phyloP scores from a whole-genome alignment of 208 protist species.

The Angomonas deanei region DNA sequence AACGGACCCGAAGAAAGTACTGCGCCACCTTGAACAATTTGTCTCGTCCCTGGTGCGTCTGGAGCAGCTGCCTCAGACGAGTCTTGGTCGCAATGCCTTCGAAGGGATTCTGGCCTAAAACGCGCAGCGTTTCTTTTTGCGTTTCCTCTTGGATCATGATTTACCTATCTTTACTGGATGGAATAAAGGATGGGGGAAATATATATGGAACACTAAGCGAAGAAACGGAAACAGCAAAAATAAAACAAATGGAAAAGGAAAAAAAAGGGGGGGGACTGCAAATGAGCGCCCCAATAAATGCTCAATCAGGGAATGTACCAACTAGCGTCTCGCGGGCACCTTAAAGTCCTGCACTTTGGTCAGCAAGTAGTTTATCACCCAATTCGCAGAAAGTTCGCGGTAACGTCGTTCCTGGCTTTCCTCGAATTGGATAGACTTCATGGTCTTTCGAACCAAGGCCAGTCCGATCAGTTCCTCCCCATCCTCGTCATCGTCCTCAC shows the following conservation, averaged over 20 bases:
- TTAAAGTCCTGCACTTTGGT: slow-evolving; percentile 8
- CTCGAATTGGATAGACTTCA: slow-evolving; percentile 33
- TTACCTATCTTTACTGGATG: neutral
- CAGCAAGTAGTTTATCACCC: slow-evolving; percentile 30
- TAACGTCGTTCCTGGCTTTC: slow-evolving; percentile 35
- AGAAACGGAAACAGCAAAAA: neutral
- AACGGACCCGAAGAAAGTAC: slow-evolving; percentile 75
- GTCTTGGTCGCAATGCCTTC: slow-evolving; percentile 81
- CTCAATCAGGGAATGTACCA: too few relatives aligned
- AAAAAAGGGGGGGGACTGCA: too few relatives aligned
- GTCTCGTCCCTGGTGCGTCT: slow-evolving; percentile 87
- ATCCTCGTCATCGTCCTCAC: slow-evolving; percentile 7
- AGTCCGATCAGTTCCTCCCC: slow-evolving; percentile 20
- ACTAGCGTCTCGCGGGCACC: neutral
- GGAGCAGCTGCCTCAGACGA: slow-evolving; percentile 81
- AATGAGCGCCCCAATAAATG: too few relatives aligned
- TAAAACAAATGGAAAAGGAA: slow-evolving; percentile 7
- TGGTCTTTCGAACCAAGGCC: slow-evolving; percentile 26
- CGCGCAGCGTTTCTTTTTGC: slow-evolving; percentile 54
- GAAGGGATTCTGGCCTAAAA: slow-evolving; percentile 81
- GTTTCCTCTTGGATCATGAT: slow-evolving; percentile 23
- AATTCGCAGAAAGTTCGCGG: slow-evolving; percentile 36
- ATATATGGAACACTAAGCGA: neutral
- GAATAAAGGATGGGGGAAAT: neutral
- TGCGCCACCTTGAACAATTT: slow-evolving; percentile 89